Conservation (phyloP, 768 basidiomycete genomes). For the Lactifluus subvellereus region DNA sequence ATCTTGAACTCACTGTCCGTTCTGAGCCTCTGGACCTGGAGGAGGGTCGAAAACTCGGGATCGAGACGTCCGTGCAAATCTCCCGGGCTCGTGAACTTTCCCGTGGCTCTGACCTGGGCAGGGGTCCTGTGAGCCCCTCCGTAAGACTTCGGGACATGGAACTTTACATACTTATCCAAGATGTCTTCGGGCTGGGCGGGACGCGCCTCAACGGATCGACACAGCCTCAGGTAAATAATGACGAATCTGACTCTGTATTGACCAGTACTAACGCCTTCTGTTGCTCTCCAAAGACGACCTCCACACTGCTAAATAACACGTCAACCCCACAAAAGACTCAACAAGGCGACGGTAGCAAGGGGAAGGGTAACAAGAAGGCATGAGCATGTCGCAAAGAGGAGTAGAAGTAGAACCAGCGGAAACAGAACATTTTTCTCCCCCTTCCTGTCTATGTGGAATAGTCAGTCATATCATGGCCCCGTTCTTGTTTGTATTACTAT, state of each 20-base stretch:
- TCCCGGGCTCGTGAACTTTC: slow-evolving; percentile 46
- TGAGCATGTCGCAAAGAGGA: no score
- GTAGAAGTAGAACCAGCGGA: no score
- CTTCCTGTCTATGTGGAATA: no score
- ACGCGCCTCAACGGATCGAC: neutral
- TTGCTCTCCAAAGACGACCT: no score
- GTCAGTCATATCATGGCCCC: neutral
- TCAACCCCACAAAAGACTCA: no score
- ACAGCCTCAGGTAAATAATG: neutral
- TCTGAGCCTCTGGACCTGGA: slow-evolving; percentile 43
- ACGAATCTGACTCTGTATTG: neutral
- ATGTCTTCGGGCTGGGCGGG: neutral
- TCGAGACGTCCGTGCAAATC: slow-evolving; percentile 50
- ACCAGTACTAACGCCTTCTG: no score
- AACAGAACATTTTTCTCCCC: no score
- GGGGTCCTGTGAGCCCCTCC: neutral
- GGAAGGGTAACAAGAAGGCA: no score
- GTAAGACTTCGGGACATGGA: neutral
- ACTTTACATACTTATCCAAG: neutral
- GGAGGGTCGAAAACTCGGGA: slow-evolving; percentile 51
- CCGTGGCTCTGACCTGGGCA: neutral
- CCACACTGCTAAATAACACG: no score
- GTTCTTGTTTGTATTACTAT: neutral
- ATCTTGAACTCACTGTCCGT: slow-evolving; percentile 48
- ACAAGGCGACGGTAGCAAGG: no score